Evolutionary conservation across 495 filamentous ascomycete genomes (phyloP).

Genomic region (Friedmanniomyces endolithicus): DNA sequence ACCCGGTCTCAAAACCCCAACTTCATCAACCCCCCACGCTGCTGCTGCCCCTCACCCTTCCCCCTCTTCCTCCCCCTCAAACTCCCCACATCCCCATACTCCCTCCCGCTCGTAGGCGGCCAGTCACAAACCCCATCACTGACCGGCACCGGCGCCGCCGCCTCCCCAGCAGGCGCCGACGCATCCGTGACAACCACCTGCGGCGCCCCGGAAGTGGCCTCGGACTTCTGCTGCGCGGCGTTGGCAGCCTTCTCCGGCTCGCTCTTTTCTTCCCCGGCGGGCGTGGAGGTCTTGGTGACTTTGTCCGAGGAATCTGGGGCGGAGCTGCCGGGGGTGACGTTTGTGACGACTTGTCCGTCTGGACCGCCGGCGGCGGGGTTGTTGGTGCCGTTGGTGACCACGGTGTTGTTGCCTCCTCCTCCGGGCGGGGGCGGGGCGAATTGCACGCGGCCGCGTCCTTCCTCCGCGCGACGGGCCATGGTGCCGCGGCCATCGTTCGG

Average conservation of each 20-base stretch:
- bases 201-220: no score
- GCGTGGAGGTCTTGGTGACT: background rate
- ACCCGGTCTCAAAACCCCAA: background rate
- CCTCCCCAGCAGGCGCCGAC: no score
- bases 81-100: conserved; percentile 1
- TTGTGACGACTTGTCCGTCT: background rate
- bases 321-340: background rate
- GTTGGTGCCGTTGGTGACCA: no score
- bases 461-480: background rate
- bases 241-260: background rate
- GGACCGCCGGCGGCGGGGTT: background rate
- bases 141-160: background rate
- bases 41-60: background rate
- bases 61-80: background rate
- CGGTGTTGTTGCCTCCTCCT: no score
- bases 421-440: background rate
- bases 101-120: background rate
- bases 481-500: background rate
- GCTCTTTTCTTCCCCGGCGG: background rate
- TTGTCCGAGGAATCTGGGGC: background rate
- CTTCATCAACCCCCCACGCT: background rate
- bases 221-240: background rate
- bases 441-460: conserved; percentile 1
- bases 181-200: no score
- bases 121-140: background rate